Percentiles rank a stretch among this genome's conserved stretches.
These are phyloP conservation scores for Aleurites moluccanus DNA, from an alignment of 441 rosid species.

Conservation along the genomic window DNA sequence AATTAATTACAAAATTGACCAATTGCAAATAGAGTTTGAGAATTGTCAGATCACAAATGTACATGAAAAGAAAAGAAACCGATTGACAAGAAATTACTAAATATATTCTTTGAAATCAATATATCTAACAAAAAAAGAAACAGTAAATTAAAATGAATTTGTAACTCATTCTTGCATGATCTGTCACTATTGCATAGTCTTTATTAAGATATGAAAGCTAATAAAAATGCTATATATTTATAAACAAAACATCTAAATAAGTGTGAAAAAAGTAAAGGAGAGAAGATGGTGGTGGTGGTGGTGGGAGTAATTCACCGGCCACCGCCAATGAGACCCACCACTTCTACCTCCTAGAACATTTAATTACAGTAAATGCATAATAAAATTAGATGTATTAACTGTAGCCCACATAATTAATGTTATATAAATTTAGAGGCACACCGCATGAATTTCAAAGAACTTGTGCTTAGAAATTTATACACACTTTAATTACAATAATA, in stretches of 20 bases:
- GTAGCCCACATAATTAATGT: neutral
- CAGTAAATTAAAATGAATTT: neutral
- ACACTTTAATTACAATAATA: neutral
- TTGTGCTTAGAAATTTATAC: neutral
- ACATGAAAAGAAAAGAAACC: no score
- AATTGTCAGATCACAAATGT: neutral
- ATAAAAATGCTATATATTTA: neutral
- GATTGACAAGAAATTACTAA: slow-evolving; percentile 2
- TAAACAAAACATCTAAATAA: neutral
- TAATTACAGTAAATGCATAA: slow-evolving; percentile 18
- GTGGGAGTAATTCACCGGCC: slow-evolving; percentile 29
- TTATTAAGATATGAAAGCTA: slow-evolving; percentile 1
- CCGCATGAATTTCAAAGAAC: slow-evolving; percentile 14
- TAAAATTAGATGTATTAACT: slow-evolving; percentile 2
- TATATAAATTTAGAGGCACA: slow-evolving; percentile 31
- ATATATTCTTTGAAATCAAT: no score
- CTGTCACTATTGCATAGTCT: neutral
- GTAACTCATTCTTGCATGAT: neutral
- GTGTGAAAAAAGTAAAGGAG: neutral
- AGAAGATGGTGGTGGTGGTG: slow-evolving; percentile 15
- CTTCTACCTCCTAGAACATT: slow-evolving; percentile 13
- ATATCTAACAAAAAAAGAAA: no score
- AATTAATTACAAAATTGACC: neutral
- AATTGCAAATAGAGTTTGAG: neutral
- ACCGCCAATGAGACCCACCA: slow-evolving; percentile 20